phyloP scores from a whole-genome alignment of 768 basidiomycete genomes.

The Cystobasidium ongulense region DNA sequence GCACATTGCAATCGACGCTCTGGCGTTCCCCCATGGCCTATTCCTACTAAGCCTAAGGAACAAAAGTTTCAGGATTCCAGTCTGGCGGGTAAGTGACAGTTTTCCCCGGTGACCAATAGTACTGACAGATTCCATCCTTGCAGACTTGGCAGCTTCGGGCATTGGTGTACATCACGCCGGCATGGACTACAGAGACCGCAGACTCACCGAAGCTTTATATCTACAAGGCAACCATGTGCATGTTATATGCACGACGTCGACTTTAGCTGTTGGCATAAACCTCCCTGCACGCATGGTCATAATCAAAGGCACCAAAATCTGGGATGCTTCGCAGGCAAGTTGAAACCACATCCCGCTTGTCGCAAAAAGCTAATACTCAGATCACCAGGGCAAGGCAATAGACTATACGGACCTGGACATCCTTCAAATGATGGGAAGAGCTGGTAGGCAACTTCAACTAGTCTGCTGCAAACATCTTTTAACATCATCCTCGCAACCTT shows the following conservation, averaged over 20 bases:
- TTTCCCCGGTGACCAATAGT: too few relatives aligned
- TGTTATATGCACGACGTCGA: slow-evolving; percentile 58
- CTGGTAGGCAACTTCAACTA: too few relatives aligned
- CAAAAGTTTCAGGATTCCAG: slow-evolving; percentile 59
- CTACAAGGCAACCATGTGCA: slow-evolving; percentile 45
- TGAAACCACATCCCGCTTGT: background rate
- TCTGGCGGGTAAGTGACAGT: slow-evolving; percentile 53
- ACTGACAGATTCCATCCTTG: background rate
- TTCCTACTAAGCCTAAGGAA: slow-evolving; percentile 43
- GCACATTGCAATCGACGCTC: slow-evolving; percentile 40
- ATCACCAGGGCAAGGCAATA: slow-evolving; percentile 52
- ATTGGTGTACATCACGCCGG: slow-evolving; percentile 92
- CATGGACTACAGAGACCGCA: slow-evolving; percentile 63
- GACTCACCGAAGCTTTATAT: slow-evolving; percentile 65
- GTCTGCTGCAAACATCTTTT: too few relatives aligned
- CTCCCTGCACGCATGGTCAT: slow-evolving; percentile 89
- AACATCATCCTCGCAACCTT: too few relatives aligned
- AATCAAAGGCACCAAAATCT: slow-evolving; percentile 80
- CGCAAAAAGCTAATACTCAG: background rate
- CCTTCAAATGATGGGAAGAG: slow-evolving; percentile 68
- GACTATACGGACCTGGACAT: slow-evolving; percentile 91
- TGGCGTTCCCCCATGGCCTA: slow-evolving; percentile 59
- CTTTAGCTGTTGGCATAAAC: slow-evolving; percentile 92
- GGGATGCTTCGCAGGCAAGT: slow-evolving; percentile 46
- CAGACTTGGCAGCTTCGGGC: slow-evolving; percentile 62